Base-by-base conservation (phyloP, 495 filamentous ascomycete genomes). In the Penicillium desertorum region DNA sequence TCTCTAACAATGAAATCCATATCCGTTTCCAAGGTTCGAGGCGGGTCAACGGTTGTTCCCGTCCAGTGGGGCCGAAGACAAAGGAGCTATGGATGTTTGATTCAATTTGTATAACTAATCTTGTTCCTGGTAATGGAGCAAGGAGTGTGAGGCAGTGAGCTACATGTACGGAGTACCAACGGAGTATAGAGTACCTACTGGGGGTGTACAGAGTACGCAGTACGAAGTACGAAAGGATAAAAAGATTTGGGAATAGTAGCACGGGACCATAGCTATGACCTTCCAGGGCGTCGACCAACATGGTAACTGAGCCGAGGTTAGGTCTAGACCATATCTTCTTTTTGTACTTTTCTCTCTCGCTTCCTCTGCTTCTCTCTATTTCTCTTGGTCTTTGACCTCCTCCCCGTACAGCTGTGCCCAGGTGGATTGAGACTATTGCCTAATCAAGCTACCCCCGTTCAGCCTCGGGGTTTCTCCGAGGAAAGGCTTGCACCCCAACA, bases 41-140 rank as follows among this genome's bases (percentile, higher is more conserved):
- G 51, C 51, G 39, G 51, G 51, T 53, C 51, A 17, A 32, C 51
- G 51, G 51, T 53, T 43, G 7, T 53, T 43, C 51, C 51, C 51
- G 51, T 39, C 12, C 37, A 41, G 51, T 53, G 51, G 51, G 51
- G 51, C 51, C 51, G 51, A 14, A 43, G 42, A 53, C 50, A 43
- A 53, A 53, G 37, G 16, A 41, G 32, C 16, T 5, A 23, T 20
- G 32, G 17, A 14, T 37, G 30, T 37, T 36, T 10, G 9, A 11
- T 25, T 37, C 3, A 19, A 20, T 25, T n/a, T n/a, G 14, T 32
- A 36, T 34, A 30, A 30, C 29, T 34, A 10, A 34, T 25, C 7
- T 23, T 2, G 47, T 50, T 37, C 32, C 47, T 50, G 32, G 16
- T n/a, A 9, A 34, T 7, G 30, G 36, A 19, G 49, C 23, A 36